phyloP scores from a whole-genome alignment of 495 filamentous ascomycete genomes.

The Aspergillus sclerotioniger region DNA sequence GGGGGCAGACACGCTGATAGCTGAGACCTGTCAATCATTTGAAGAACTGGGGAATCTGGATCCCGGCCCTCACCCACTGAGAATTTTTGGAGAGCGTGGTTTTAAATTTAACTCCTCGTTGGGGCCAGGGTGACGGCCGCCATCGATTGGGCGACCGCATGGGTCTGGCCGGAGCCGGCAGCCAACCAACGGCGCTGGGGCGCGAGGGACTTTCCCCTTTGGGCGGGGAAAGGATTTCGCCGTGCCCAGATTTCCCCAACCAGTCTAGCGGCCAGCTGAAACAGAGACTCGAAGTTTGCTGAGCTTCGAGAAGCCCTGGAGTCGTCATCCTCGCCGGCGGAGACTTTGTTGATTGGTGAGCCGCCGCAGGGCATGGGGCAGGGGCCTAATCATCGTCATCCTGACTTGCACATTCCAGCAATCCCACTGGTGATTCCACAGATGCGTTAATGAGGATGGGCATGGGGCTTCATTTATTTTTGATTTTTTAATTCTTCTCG shows the following conservation, averaged over 20 bases:
- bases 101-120: slow-evolving; percentile 15
- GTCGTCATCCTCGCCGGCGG: slow-evolving; percentile 19
- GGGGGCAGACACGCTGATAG: background rate
- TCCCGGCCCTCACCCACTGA: slow-evolving; percentile 1
- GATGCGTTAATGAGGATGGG: slow-evolving; percentile 19
- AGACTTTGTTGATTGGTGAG: slow-evolving; percentile 1
- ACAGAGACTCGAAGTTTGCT: slow-evolving; percentile 20
- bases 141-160: background rate
- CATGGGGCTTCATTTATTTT: background rate
- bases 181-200: slow-evolving; percentile 1
- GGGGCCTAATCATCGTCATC: slow-evolving; percentile 14
- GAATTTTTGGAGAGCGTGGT: background rate
- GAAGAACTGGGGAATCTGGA: slow-evolving; percentile 11
- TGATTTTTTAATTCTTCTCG: background rate
- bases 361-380: slow-evolving; percentile 9
- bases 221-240: slow-evolving; percentile 1
- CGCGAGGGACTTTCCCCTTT: slow-evolving; percentile 18
- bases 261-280: slow-evolving; percentile 16
- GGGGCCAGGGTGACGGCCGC: slow-evolving; percentile 4
- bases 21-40: slow-evolving; percentile 12
- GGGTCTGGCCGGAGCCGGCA: background rate
- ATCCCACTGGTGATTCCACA: slow-evolving; percentile 11
- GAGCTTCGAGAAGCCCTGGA: slow-evolving; percentile 23
- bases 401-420: background rate
- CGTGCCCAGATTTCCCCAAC: slow-evolving; percentile 9